Evolutionary conservation across 148 eudicot genomes (phyloP).

Genomic region (Amaranthus cruentus): DNA sequence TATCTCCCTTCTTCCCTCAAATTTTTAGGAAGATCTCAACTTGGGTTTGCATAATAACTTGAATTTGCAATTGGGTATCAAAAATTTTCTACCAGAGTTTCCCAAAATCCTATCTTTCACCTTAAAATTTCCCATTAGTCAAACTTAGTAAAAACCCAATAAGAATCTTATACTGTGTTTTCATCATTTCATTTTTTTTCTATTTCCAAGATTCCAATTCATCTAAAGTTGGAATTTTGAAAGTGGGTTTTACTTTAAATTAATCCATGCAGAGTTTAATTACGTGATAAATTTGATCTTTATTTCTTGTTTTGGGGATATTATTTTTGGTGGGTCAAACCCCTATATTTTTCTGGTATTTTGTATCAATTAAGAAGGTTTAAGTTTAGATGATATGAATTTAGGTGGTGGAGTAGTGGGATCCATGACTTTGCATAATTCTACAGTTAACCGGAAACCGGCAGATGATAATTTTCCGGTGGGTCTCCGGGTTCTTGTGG

Average conservation of each 20-base stretch:
- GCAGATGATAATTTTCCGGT: slow-evolving; percentile 21
- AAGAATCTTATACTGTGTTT: slow-evolving; percentile 15
- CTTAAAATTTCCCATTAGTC: neutral
- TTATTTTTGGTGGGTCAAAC: slow-evolving; percentile 28
- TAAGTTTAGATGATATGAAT: slow-evolving; percentile 51
- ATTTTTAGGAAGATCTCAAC: slow-evolving; percentile 27
- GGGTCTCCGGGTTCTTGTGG: too few relatives aligned
- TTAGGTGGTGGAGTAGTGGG: slow-evolving; percentile 53
- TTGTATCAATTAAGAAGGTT: neutral
- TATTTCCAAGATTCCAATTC: slow-evolving; percentile 11
- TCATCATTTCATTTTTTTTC: neutral
- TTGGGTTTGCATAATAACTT: slow-evolving; percentile 14
- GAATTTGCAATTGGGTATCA: slow-evolving; percentile 25
- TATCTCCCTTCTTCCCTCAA: neutral
- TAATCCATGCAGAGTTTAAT: slow-evolving; percentile 12
- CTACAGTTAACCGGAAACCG: slow-evolving; percentile 45
- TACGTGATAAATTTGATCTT: slow-evolving; percentile 19
- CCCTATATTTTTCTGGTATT: neutral
- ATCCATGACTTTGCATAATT: slow-evolving; percentile 45
- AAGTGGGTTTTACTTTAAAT: slow-evolving; percentile 5
- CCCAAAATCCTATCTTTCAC: slow-evolving; percentile 19
- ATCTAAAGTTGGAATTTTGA: slow-evolving; percentile 5
- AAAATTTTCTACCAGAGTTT: neutral
- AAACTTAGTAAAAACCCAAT: slow-evolving; percentile 1
- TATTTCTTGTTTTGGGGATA: neutral